Conservation (phyloP, 768 basidiomycete species). For the Udeniomyces megalosporus region DNA sequence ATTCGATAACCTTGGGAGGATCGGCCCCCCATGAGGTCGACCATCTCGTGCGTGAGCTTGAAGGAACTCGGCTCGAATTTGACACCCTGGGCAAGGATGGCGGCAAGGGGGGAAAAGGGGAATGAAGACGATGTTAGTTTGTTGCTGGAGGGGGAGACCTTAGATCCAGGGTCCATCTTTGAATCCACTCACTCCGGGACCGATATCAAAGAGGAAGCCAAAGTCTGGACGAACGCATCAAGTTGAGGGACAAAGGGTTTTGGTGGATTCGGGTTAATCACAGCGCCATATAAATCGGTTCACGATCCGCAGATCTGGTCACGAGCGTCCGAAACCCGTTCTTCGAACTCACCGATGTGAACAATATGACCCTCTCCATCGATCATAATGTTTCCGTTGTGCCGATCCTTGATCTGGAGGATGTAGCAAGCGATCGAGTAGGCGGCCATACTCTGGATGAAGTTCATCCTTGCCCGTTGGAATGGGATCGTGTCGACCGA, state of each 20-base stretch:
- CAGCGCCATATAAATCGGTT: too few species aligned
- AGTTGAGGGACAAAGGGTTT: neutral
- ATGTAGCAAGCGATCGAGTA: conserved; percentile 98
- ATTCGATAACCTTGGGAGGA: conserved; percentile 85
- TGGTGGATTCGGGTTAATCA: too few species aligned
- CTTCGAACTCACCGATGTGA: conserved; percentile 68
- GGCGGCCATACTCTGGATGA: conserved; percentile 97
- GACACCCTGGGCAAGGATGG: conserved; percentile 53
- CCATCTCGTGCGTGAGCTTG: conserved; percentile 99
- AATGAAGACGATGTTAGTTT: too few species aligned
- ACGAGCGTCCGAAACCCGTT: too few species aligned
- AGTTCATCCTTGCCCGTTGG: conserved; percentile 82
- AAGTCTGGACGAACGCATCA: conserved; percentile 54
- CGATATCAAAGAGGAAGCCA: conserved; percentile 95
- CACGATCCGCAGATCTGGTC: too few species aligned
- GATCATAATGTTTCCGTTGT: conserved; percentile 99
- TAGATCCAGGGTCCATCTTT: too few species aligned
- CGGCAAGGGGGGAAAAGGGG: neutral
- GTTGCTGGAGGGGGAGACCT: too few species aligned
- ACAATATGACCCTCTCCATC: conserved; percentile 94
- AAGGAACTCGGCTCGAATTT: conserved; percentile 98
- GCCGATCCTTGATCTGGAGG: conserved; percentile 93
- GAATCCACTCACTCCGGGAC: too few species aligned
- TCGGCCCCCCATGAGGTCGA: conserved; percentile 87
- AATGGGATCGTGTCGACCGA: conserved; percentile 75